These are phyloP conservation scores for Crithidia sp. DNA, from an alignment of 208 protist species.

Conservation along the genomic window DNA sequence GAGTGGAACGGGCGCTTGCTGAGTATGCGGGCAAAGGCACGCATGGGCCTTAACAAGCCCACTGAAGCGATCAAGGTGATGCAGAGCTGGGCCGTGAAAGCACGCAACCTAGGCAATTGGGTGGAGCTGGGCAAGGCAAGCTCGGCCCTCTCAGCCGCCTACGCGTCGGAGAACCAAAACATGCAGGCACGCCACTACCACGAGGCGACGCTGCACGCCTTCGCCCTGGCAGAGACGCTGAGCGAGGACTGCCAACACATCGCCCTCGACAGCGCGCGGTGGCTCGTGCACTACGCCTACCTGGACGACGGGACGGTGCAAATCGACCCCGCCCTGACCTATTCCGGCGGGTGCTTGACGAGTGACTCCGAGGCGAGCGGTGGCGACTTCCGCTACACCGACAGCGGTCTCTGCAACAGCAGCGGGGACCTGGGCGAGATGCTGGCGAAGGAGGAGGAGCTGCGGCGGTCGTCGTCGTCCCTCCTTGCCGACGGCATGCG, in stretches of 20 bases:
- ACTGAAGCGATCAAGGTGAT: constrained; percentile 82
- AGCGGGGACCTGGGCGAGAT: constrained; percentile 75
- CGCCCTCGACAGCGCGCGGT: constrained; percentile 73
- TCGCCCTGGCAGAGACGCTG: constrained; percentile 39
- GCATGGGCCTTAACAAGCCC: constrained; percentile 65
- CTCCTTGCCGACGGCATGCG: constrained; percentile 20
- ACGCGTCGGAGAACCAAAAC: constrained; percentile 57
- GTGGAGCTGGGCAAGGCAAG: constrained; percentile 78
- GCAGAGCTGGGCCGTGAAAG: constrained; percentile 70
- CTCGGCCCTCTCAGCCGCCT: constrained; percentile 60
- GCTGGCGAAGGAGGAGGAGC: constrained; percentile 59
- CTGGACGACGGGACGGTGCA: constrained; percentile 72
- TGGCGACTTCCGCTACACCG: constrained; percentile 27
- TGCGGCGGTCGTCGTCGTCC: constrained; percentile 34
- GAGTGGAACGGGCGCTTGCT: constrained; percentile 72
- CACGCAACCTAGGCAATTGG: constrained; percentile 59
- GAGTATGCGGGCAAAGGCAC: constrained; percentile 75
- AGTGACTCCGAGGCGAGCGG: constrained; percentile 29
- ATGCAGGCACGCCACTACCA: constrained; percentile 72
- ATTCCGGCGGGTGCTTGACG: constrained; percentile 17
- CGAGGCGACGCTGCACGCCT: constrained; percentile 58
- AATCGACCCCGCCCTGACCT: constrained; percentile 36
- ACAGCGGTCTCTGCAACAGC: constrained; percentile 57
- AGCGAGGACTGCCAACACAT: constrained; percentile 45
- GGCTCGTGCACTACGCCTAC: constrained; percentile 88